Conservation (phyloP, 176 grass and related monocot species). For the Secale cereale region DNA sequence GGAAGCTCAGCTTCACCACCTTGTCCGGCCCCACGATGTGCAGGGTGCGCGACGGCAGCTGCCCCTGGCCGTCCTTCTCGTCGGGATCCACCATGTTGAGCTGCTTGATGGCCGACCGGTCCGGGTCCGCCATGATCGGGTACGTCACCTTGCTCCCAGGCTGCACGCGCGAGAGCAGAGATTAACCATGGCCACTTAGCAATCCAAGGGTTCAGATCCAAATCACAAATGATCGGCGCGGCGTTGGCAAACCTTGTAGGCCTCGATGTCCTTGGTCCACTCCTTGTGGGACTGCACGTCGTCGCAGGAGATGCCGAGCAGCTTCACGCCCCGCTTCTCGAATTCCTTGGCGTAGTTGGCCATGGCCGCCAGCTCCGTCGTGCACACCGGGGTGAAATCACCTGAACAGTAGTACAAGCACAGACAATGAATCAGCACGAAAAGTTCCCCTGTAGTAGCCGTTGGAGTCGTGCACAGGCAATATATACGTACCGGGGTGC, state of each 20-base stretch:
- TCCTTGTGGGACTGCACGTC: slow-evolving; percentile 66
- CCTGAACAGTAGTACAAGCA: background rate
- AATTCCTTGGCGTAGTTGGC: slow-evolving; percentile 64
- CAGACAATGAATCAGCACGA: background rate
- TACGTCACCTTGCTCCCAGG: slow-evolving; percentile 40
- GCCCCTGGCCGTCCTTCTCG: slow-evolving; percentile 56
- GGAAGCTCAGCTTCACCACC: slow-evolving; percentile 76
- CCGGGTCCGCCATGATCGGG: slow-evolving; percentile 71
- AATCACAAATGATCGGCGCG: background rate
- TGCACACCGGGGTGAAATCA: slow-evolving; percentile 95
- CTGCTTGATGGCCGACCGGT: slow-evolving; percentile 45
- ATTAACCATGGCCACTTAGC: background rate
- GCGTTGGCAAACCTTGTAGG: slow-evolving; percentile 84
- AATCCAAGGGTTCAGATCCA: background rate
- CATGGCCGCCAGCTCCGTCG: slow-evolving; percentile 83
- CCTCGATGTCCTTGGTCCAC: slow-evolving; percentile 94
- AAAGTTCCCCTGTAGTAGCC: no score
- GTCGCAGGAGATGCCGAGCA: slow-evolving; percentile 85
- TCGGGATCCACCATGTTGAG: slow-evolving; percentile 94
- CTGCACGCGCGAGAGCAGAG: background rate
- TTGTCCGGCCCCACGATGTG: slow-evolving; percentile 78
- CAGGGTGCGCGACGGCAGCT: slow-evolving; percentile 59
- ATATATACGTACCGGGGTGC: slow-evolving; percentile 43
- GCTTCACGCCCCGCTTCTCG: slow-evolving; percentile 75
- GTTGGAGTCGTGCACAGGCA: no score